Evolutionary conservation across 192 early-diverging fungal species (phyloP).

Genomic region (Thamnidium elegans): DNA sequence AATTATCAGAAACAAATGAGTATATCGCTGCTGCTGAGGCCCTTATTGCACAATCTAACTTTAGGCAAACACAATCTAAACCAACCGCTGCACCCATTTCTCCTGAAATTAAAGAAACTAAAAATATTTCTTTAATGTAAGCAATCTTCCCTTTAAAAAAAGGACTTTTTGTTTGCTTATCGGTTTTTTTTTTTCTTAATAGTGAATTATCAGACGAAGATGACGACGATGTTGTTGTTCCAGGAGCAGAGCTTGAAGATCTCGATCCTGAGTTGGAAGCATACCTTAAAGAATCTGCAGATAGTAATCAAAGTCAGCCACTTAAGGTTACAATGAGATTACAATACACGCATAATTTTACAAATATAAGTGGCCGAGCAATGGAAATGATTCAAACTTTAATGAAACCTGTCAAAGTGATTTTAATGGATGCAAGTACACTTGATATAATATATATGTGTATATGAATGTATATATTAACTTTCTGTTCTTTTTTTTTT

Average conservation of each 20-base stretch:
- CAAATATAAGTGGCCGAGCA: background rate
- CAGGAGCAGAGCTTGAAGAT: conserved; percentile 1
- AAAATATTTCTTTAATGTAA: background rate
- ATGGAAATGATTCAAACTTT: background rate
- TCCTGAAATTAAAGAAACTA: too few species aligned
- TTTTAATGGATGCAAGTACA: conserved; percentile 25
- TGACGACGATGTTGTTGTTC: too few species aligned
- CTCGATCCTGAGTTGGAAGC: conserved; percentile 21
- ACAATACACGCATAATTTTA: conserved; percentile 14
- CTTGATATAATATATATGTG: background rate
- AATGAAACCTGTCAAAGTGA: conserved; percentile 16
- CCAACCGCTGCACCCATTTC: too few species aligned
- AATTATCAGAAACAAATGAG: background rate
- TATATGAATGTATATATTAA: too few species aligned
- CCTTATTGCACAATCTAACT: background rate
- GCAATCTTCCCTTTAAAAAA: background rate
- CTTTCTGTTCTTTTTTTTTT: too few species aligned
- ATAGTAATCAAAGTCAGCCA: background rate
- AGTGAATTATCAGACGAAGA: background rate
- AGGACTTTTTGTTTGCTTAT: background rate
- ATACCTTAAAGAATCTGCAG: background rate
- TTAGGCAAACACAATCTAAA: too few species aligned
- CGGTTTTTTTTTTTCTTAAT: too few species aligned
- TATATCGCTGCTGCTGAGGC: background rate
- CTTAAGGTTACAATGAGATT: conserved; percentile 18